Evolutionary conservation across 2,329 filamentous ascomycete genomes (phyloP).

Genomic region (Aspergillus awamori): DNA sequence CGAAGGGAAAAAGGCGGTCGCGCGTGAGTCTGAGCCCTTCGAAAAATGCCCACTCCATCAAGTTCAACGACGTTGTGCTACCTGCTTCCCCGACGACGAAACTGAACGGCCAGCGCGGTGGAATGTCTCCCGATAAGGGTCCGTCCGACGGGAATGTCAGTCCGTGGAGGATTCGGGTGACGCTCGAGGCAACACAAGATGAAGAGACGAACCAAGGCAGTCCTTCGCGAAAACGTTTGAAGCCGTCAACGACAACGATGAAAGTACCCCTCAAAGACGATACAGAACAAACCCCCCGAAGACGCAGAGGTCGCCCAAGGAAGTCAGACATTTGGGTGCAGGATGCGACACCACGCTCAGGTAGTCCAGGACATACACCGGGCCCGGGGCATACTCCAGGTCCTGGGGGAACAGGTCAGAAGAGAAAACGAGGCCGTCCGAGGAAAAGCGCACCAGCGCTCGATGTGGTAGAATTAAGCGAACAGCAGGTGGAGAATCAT

Average conservation of each 20-base stretch:
- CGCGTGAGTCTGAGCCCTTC: slow-evolving; percentile 40
- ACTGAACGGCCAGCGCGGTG: slow-evolving; percentile 30
- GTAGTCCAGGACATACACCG: slow-evolving; percentile 37
- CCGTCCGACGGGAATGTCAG: slow-evolving; percentile 46
- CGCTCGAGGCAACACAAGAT: slow-evolving; percentile 52
- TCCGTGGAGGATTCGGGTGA: slow-evolving; percentile 53
- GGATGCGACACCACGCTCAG: slow-evolving; percentile 39
- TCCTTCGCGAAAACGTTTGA: slow-evolving; percentile 36
- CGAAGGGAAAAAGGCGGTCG: slow-evolving; percentile 32
- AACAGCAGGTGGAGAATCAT: slow-evolving; percentile 19
- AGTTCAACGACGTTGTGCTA: slow-evolving; percentile 47
- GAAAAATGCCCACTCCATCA: slow-evolving; percentile 44
- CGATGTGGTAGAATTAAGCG: slow-evolving; percentile 22
- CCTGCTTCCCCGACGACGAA: slow-evolving; percentile 42
- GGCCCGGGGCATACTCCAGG: slow-evolving; percentile 38
- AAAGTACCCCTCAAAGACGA: slow-evolving; percentile 48
- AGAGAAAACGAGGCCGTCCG: slow-evolving; percentile 42
- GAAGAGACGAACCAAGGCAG: slow-evolving; percentile 36
- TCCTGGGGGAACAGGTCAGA: slow-evolving; percentile 32
- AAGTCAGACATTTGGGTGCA: slow-evolving; percentile 41
- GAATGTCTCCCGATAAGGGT: slow-evolving; percentile 43
- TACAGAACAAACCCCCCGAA: slow-evolving; percentile 43
- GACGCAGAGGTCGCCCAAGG: slow-evolving; percentile 46
- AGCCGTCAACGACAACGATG: slow-evolving; percentile 40
- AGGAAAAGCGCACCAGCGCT: slow-evolving; percentile 37